Percentiles rank a stretch among this genome's conserved stretches.
Evolutionary conservation across 768 basidiomycete species (phyloP).

Genomic region (Suillus cothurnatus): DNA sequence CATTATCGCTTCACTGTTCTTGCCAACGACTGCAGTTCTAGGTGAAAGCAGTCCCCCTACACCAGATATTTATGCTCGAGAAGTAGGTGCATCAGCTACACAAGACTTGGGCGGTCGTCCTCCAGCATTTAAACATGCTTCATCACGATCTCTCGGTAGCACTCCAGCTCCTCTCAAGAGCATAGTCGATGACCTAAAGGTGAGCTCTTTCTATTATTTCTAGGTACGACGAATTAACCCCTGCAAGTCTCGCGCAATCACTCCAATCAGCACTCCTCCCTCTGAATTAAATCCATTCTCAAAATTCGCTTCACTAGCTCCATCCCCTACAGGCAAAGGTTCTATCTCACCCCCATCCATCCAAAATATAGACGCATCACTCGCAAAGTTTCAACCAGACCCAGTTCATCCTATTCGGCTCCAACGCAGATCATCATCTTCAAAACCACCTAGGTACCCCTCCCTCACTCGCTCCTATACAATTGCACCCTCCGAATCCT

Average conservation of each 20-base stretch:
- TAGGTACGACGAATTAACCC: not conserved
- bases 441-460: constrained; percentile 29
- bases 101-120: constrained; percentile 15
- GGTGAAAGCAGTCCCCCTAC: constrained; percentile 56
- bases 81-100: constrained; percentile 12
- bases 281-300: constrained; percentile 60
- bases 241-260: constrained; percentile 40
- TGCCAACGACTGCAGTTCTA: constrained; percentile 71
- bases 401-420: constrained; percentile 41
- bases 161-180: constrained; percentile 50
- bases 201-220: constrained; percentile 23
- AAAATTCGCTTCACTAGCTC: constrained; percentile 35
- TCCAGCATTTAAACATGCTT: constrained; percentile 22
- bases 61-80: constrained; percentile 38
- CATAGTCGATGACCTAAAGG: constrained; percentile 83
- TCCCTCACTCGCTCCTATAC: constrained; percentile 31
- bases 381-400: constrained; percentile 53
- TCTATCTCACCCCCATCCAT: constrained; percentile 14
- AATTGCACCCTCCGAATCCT: constrained; percentile 32
- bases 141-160: constrained; percentile 22
- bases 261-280: constrained; percentile 44
- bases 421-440: constrained; percentile 56
- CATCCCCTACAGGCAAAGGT: constrained; percentile 34
- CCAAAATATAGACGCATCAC: constrained; percentile 27
- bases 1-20: constrained; percentile 83